A percentile compares a stretch with the other conserved stretches of the same genome.
phyloP scores from a whole-genome alignment of 2,329 filamentous ascomycete genomes.

The Neonectria sp. region DNA sequence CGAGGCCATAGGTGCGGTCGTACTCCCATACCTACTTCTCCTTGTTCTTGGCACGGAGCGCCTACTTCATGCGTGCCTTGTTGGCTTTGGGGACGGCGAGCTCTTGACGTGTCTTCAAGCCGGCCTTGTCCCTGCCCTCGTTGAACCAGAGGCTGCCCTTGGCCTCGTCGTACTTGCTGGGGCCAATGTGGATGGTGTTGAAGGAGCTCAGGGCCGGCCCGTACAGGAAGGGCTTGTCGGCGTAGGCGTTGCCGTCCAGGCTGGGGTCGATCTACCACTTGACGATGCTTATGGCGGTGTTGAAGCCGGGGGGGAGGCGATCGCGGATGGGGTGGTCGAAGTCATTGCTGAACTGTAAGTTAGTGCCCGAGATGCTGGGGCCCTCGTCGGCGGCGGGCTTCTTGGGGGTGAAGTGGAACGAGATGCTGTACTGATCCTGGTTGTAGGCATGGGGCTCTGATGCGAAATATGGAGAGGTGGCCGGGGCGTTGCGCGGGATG shows the following conservation, averaged over 20 bases:
- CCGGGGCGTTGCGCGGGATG: conserved; percentile 79
- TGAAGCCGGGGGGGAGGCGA: conserved; percentile 87
- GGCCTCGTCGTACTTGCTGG: conserved; percentile 61
- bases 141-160: conserved; percentile 71
- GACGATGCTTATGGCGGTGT: conserved; percentile 86
- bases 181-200: conserved; percentile 81
- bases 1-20: conserved; percentile 66
- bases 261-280: conserved; percentile 94
- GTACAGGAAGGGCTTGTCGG: conserved; percentile 88
- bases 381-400: conserved; percentile 42
- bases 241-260: conserved; percentile 90
- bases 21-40: conserved; percentile 69
- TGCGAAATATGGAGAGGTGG: conserved; percentile 83
- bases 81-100: conserved; percentile 67
- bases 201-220: conserved; percentile 86
- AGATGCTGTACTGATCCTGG: conserved; percentile 87
- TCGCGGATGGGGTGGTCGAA: conserved; percentile 93
- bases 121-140: conserved; percentile 75
- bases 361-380: conserved; percentile 73
- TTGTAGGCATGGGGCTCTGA: conserved; percentile 75
- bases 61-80: conserved; percentile 73
- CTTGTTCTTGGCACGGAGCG: conserved; percentile 64
- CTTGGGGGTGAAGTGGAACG: conserved; percentile 84
- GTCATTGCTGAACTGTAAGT: conserved; percentile 95
- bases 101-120: conserved; percentile 61